phyloP scores from a whole-genome alignment of 2,329 filamentous ascomycete species.

The Diaporthe australafricana region DNA sequence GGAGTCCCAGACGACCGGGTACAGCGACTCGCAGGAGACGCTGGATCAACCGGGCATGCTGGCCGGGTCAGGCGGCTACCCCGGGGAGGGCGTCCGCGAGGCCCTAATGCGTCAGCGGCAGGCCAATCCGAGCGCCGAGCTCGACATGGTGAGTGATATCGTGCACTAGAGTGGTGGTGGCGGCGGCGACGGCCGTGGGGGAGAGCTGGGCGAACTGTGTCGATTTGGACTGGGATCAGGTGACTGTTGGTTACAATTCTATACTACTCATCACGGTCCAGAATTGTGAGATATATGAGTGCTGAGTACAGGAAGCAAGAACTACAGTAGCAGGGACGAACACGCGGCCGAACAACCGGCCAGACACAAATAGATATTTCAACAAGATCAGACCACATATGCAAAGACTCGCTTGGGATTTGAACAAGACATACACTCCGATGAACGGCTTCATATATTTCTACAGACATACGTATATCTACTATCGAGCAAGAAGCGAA shows the following conservation, averaged over 20 bases:
- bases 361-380: background rate
- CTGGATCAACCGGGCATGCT: conserved; percentile 60
- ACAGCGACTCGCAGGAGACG: conserved; percentile 56
- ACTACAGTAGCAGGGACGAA: no score
- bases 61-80: conserved; percentile 47
- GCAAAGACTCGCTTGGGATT: background rate
- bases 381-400: background rate
- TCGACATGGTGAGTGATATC: conserved; percentile 18
- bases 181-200: no score
- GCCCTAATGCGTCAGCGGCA: conserved; percentile 2
- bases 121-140: conserved; percentile 21
- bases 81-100: conserved; percentile 4
- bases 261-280: background rate
- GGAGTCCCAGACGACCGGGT: conserved; percentile 58
- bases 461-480: background rate
- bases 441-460: background rate
- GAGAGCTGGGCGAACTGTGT: no score
- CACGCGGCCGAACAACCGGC: no score
- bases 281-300: background rate
- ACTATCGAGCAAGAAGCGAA: conserved; percentile 11
- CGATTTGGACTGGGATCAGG: no score
- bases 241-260: no score
- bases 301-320: background rate
- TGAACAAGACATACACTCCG: background rate
- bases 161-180: background rate